Evolutionary conservation across 2,329 filamentous ascomycete species (phyloP), one percentile per base, ranked within the genome.

Genomic region (Claviceps purpurea): DNA sequence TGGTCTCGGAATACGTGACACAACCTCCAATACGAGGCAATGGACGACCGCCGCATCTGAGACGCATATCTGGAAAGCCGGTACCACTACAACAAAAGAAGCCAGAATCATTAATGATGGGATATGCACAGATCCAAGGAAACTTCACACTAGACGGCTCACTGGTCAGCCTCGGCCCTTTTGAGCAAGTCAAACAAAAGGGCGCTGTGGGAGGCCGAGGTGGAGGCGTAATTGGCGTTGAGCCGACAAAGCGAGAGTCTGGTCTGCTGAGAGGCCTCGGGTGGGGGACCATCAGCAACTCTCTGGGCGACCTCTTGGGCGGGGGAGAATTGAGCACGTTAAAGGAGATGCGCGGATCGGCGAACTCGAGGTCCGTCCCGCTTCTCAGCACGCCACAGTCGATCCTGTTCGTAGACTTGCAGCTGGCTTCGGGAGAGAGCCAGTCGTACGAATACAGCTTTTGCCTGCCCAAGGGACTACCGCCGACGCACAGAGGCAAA

Each of bases 151-250:
- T 98, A 6, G 93, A 98, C 63, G 89, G 89, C 0, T 95, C 93
- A 1, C 72, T 98, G 22, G 82, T 98, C 54, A 91, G 94, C 60
- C 82, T 94, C 41, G 82, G 82, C 0, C 87, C 87, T 0, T 98
- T 98, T 61, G 93, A 98, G 63, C 88, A 94, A 61, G 90, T 97
- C 41, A 98, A 98, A 67, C 80, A 90, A 54, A 96, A 95, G 69
- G 90, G 87, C 2, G 89, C 95, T 6, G 80, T 95, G 5, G 88
- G 89, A 48, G 87, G 86, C 1, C 89, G 95, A 61, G 88, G 87
- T 39, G 88, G 88, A 44, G 89, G 89, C 38, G 89, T 95, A 2
- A 82, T 95, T 49, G 88, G 88, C 11, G 72, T 95, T 10, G 87
- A 94, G 57, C 77, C 79, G 16, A 68, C 70, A 1, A 93, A 88